Conservation (phyloP, 805 yeast species). For the Wickerhamiella cacticola region DNA sequence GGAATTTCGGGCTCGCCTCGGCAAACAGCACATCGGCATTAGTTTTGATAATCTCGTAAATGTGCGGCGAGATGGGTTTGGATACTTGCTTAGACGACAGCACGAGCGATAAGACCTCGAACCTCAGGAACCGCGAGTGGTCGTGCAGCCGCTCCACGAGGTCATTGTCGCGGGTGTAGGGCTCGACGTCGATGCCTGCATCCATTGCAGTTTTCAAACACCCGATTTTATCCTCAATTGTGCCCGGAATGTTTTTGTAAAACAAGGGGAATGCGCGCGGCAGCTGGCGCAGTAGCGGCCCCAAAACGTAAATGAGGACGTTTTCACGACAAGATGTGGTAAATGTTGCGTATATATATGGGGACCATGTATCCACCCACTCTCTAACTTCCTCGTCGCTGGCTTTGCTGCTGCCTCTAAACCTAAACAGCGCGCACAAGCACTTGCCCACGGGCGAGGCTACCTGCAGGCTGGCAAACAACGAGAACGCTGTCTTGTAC, state of each 20-base stretch:
- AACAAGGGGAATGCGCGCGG: conserved; percentile 9
- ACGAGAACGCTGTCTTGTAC: conserved; percentile 8
- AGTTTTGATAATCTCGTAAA: conserved; percentile 35
- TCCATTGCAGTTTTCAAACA: conserved; percentile 14
- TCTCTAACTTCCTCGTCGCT: not conserved
- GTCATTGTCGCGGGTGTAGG: not conserved
- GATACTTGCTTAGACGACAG: conserved; percentile 53
- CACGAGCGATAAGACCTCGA: conserved; percentile 48
- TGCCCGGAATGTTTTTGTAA: not conserved
- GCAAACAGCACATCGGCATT: conserved; percentile 41
- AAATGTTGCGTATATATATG: conserved; percentile 10
- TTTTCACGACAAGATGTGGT: conserved; percentile 10
- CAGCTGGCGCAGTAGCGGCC: conserved; percentile 10
- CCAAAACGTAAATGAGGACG: conserved; percentile 13
- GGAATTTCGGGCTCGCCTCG: conserved; percentile 55
- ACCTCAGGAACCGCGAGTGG: conserved; percentile 28
- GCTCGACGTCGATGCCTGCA: conserved; percentile 7
- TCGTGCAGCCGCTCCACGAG: conserved; percentile 7
- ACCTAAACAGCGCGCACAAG: conserved; percentile 10
- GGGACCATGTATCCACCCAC: conserved; percentile 13
- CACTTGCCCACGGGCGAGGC: conserved; percentile 16
- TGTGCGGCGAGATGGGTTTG: conserved; percentile 37
- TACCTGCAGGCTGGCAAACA: conserved; percentile 11
- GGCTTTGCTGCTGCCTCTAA: not conserved
- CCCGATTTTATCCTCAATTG: conserved; percentile 11